Evolutionary conservation across 2,329 filamentous ascomycete species (phyloP), one percentile per base, ranked within the genome.

Genomic region (Talaromyces albobiverticillius): DNA sequence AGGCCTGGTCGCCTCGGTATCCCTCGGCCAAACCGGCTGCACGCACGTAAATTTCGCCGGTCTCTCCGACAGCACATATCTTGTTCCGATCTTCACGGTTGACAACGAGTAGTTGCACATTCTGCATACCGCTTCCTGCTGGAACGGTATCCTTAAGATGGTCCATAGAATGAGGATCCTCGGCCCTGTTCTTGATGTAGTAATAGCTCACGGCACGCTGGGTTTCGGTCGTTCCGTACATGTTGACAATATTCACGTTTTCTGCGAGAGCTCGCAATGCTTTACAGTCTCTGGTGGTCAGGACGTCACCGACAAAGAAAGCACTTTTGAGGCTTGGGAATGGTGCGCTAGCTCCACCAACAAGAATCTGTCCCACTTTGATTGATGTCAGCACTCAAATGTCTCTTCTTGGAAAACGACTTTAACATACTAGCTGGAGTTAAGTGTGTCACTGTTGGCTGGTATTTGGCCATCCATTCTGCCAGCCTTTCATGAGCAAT

Each of bases 271-370:
- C 79, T 55, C 89, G 88, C n/a, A 97, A 77, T 22, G 82, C 80
- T 40, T 80, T 79, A 71, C 90, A 95, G 64, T 97, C 93, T 65
- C 85, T 82, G 67, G 86, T 95, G 59, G 90, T 95, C 46, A 97
- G 72, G 31, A 96, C 79, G 66, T 97, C 93, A 29, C 94, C 94
- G 1, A 97, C 93, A 59, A 93, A 97, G 78, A 97, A 93, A 16
- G 86, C 90, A 54, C 84, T 79, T 55, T 87, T 80, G n/a, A 97
- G 78, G 11, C 81, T 79, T 1, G 90, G 87, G 64, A 96, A 95
- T 60, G 88, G 72, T 0, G 89, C 85, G 3, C 77, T 86, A 22
- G 90, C 88, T 61, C 89, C 90, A 41, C 91, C 92, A n/a, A 93
- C 86, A 2, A 97, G 76, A 57, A 97, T 94, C 63, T 96, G 90